Evolutionary conservation across 2,329 filamentous ascomycete species (phyloP).

Genomic region (Fusarium kyushuense): DNA sequence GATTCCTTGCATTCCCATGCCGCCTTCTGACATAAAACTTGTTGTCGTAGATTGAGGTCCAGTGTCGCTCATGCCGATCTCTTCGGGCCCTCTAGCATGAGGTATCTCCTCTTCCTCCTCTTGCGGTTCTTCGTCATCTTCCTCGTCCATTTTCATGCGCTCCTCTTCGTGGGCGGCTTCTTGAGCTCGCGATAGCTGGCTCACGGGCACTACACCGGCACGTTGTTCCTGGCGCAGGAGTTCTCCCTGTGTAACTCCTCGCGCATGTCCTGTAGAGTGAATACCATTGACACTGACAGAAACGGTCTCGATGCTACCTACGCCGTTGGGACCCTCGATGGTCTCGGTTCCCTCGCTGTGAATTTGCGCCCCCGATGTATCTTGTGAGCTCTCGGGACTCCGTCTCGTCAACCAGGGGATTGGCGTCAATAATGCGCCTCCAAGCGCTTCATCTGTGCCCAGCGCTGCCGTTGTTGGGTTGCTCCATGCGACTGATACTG

Average conservation of each 20-base stretch:
- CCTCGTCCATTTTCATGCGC: slow-evolving; percentile 44
- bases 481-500: slow-evolving; percentile 59
- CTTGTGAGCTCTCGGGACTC: slow-evolving; percentile 49
- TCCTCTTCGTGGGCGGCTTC: slow-evolving; percentile 48
- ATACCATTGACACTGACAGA: slow-evolving; percentile 80
- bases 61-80: slow-evolving; percentile 87
- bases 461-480: slow-evolving; percentile 64
- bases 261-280: slow-evolving; percentile 62
- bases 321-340: slow-evolving; percentile 83
- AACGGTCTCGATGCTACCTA: slow-evolving; percentile 84
- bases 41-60: slow-evolving; percentile 73
- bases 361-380: slow-evolving; percentile 56
- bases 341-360: slow-evolving; percentile 83
- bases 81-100: slow-evolving; percentile 85
- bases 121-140: slow-evolving; percentile 53
- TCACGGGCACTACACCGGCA: slow-evolving; percentile 80
- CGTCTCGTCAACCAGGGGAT: slow-evolving; percentile 83
- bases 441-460: slow-evolving; percentile 88
- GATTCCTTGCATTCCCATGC: slow-evolving; percentile 66
- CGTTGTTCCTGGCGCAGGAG: slow-evolving; percentile 88
- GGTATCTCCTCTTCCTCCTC: slow-evolving; percentile 71
- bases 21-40: slow-evolving; percentile 55
- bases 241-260: slow-evolving; percentile 84
- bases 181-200: slow-evolving; percentile 65
- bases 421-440: slow-evolving; percentile 90